phyloP scores from a whole-genome alignment of 1,284 basidiomycete species.

The Tylopilus orsonianus region DNA sequence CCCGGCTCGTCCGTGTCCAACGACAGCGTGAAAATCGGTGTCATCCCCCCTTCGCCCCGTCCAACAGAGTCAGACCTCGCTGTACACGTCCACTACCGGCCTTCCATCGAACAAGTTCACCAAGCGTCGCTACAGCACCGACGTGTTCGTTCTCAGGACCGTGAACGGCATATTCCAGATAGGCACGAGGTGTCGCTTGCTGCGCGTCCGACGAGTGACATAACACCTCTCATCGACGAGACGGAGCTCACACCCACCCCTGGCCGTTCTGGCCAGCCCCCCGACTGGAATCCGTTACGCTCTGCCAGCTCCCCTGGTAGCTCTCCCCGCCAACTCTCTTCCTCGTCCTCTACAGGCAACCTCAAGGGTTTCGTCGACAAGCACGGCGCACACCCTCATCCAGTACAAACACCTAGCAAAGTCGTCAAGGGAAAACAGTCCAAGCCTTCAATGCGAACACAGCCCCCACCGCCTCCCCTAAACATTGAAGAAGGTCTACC shows the following conservation, averaged over 20 bases:
- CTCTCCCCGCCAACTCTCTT: conserved; percentile 34
- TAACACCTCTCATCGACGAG: conserved; percentile 22
- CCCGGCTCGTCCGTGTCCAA: conserved; percentile 27
- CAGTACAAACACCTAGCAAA: conserved; percentile 4
- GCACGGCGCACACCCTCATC: conserved; percentile 1
- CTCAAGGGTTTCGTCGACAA: conserved; percentile 36
- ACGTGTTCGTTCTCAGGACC: conserved; percentile 34
- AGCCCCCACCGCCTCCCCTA: conserved; percentile 32
- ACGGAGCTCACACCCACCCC: conserved; percentile 31
- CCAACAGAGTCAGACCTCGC: conserved; percentile 22
- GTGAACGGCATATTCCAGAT: conserved; percentile 27
- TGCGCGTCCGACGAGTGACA: conserved; percentile 30
- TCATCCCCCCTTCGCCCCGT: conserved; percentile 31
- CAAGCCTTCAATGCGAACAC: conserved; percentile 31
- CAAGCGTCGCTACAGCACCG: conserved; percentile 23
- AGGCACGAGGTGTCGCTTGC: conserved; percentile 36
- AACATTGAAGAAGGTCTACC: conserved; percentile 18
- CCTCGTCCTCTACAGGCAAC: conserved; percentile 41
- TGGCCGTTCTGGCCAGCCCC: conserved; percentile 20
- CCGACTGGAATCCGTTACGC: conserved; percentile 22
- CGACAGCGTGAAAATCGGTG: conserved; percentile 31
- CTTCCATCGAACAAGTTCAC: conserved; percentile 25
- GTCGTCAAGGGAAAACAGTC: conserved; percentile 20
- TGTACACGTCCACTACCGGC: background rate
- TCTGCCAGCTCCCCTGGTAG: conserved; percentile 15